Evolutionary conservation across 305 asterid species (phyloP).

Genomic region (Fraxinus albicans): DNA sequence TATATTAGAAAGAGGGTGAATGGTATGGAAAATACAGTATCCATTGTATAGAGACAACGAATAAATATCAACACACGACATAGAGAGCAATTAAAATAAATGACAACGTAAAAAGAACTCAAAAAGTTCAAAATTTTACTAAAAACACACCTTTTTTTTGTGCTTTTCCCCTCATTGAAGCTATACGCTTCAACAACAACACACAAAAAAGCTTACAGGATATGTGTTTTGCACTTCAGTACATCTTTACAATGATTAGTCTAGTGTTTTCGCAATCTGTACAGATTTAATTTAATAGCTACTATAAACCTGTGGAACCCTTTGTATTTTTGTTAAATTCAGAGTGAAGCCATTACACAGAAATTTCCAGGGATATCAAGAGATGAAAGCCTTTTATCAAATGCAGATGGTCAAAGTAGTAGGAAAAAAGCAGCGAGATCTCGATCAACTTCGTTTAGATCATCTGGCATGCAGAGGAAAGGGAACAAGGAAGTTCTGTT

Average conservation of each 20-base stretch:
- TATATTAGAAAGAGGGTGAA: background rate
- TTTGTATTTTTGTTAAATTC: slow-evolving; percentile 26
- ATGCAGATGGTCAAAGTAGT: slow-evolving; percentile 39
- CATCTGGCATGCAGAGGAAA: slow-evolving; percentile 54
- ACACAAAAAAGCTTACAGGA: background rate
- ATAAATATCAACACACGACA: background rate
- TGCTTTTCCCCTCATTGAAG: background rate
- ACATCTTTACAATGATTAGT: background rate
- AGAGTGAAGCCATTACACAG: slow-evolving; percentile 46
- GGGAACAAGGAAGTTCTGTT: slow-evolving; percentile 47
- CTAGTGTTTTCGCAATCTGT: background rate
- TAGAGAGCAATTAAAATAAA: background rate
- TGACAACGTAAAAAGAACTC: background rate
- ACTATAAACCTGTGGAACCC: background rate
- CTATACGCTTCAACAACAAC: background rate
- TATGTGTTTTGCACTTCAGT: background rate
- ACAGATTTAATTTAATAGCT: background rate
- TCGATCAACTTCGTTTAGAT: slow-evolving; percentile 44
- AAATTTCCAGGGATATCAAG: slow-evolving; percentile 44
- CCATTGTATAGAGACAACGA: background rate
- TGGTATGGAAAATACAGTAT: background rate
- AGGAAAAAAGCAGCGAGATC: slow-evolving; percentile 43
- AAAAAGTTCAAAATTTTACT: background rate
- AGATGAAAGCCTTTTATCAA: slow-evolving; percentile 44
- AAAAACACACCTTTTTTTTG: background rate